Evolutionary conservation across 371 early-diverging fungal genomes (phyloP), one percentile per base, ranked within the genome.

Genomic region (Mortierella sp.): DNA sequence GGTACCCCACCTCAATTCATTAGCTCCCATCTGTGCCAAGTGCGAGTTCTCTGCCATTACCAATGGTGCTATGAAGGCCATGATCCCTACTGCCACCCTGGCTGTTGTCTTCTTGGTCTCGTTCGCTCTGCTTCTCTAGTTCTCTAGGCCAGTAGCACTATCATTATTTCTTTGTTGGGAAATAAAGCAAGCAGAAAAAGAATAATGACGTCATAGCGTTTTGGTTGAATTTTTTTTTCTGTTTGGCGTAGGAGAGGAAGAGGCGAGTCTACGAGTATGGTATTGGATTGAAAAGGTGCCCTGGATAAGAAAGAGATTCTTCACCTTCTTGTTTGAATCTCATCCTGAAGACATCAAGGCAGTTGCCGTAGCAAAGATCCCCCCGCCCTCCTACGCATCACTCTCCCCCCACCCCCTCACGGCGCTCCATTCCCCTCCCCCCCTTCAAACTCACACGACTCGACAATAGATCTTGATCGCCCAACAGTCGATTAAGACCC

Each of bases 1-100:
- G 53, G 37, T 45, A 47, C 31, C 41, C 45, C 41, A 40, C 13
- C 53, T 52, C 48, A 19, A 8, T 40, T 64, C 34, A 9, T 48
- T 63, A 80, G 81, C 77, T 16, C 37, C 71, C 11, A n/a, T 73
- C 4, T 77, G 81, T 64, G 81, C 71, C 37, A 80, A 63, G 26
- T 76, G 74, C 66, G 40, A 55, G 24, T 80, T 80, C 63, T 31
- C 77, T 5, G 29, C 19, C 24, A 45, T 73, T 44, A 76, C 73
- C 29, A 77, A 77, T 64, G 45, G 48, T 31, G 73, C 74, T 16
- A 4, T 73, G 64, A 50, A 13, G 64, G 40, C 58, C 4, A 3
- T 71, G 41, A 45, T 74, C 8, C 75, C 79, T 45, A n/a, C 11
- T 11, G 26, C 68, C 45, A 22, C 53, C 4, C 2, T 65, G 29